A percentile compares a stretch with the other conserved stretches of the same genome.
Conservation (phyloP, 2,329 filamentous ascomycete species). For the Trichophyton mentagrophytes region DNA sequence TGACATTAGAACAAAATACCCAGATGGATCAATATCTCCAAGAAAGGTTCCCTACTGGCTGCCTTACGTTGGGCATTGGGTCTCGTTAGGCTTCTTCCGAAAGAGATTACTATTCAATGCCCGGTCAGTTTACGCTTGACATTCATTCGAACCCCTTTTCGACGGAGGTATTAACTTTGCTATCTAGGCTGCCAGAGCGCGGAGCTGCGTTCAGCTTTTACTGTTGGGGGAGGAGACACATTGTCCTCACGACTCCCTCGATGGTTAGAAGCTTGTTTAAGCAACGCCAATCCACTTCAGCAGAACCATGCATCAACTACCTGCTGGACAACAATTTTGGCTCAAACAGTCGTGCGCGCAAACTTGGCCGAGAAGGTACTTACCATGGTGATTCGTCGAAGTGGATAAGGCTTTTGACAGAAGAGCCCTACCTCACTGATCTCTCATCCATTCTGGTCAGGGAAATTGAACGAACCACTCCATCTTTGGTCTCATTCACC, state of each 20-base stretch:
- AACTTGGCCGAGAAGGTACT: conserved; percentile 23
- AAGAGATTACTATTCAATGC: conserved; percentile 33
- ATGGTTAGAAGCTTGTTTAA: conserved; percentile 33
- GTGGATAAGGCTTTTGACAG: conserved; percentile 31
- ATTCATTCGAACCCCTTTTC: background rate
- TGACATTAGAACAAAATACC: conserved; percentile 13
- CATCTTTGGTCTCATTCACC: conserved; percentile 47
- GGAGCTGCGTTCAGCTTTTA: conserved; percentile 39
- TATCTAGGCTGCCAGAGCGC: conserved; percentile 13
- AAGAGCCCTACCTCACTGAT: conserved; percentile 35
- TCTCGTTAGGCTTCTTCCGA: conserved; percentile 36
- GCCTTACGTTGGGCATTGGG: conserved; percentile 44
- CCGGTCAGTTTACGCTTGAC: conserved; percentile 22
- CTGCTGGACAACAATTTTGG: conserved; percentile 33
- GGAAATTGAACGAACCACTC: conserved; percentile 35
- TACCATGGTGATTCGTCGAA: conserved; percentile 25
- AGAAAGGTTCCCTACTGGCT: conserved; percentile 48
- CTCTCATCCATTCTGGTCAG: conserved; percentile 27
- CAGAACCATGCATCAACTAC: conserved; percentile 22
- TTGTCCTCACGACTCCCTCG: conserved; percentile 38
- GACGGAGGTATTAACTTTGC: conserved; percentile 2
- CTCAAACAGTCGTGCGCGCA: conserved; percentile 27
- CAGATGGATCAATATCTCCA: conserved; percentile 26
- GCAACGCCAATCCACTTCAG: conserved; percentile 18
- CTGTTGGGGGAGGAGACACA: conserved; percentile 38